These are phyloP conservation scores for Rhypophila decipiens DNA, from an alignment of 495 filamentous ascomycete species.

Conservation along the genomic window DNA sequence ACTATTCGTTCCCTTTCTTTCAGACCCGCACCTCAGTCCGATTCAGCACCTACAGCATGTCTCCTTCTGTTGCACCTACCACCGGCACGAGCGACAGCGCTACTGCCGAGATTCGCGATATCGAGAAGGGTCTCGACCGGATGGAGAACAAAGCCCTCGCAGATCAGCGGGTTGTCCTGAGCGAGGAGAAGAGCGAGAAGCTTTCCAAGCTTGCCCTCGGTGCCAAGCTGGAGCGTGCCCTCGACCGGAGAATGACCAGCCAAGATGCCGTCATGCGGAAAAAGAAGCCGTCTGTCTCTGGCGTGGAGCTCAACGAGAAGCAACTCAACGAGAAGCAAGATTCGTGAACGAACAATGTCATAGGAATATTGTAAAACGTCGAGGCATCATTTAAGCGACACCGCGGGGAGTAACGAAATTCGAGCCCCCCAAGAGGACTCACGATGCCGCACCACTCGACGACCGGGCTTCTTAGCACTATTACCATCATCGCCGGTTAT, in stretches of 20 bases:
- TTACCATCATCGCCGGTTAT: too few species aligned
- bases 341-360: too few species aligned
- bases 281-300: constrained; percentile 33
- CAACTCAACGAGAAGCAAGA: too few species aligned
- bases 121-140: constrained; percentile 76
- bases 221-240: constrained; percentile 88
- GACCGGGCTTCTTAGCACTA: too few species aligned
- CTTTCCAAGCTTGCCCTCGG: constrained; percentile 85
- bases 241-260: constrained; percentile 78
- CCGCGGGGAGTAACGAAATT: too few species aligned
- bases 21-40: constrained; percentile 65
- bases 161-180: constrained; percentile 79
- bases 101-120: constrained; percentile 69
- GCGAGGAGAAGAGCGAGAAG: constrained; percentile 74
- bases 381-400: too few species aligned
- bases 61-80: constrained; percentile 65
- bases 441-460: too few species aligned
- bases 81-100: constrained; percentile 51
- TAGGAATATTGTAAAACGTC: too few species aligned
- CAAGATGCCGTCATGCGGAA: constrained; percentile 86
- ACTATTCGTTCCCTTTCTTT: not conserved
- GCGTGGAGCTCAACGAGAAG: constrained; percentile 13
- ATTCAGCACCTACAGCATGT: constrained; percentile 73
- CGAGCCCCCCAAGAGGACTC: too few species aligned
- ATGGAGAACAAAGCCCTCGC: constrained; percentile 84